Evolutionary conservation across 352 stramenopile species (phyloP).

Genomic region (Phytophthora crassamura): DNA sequence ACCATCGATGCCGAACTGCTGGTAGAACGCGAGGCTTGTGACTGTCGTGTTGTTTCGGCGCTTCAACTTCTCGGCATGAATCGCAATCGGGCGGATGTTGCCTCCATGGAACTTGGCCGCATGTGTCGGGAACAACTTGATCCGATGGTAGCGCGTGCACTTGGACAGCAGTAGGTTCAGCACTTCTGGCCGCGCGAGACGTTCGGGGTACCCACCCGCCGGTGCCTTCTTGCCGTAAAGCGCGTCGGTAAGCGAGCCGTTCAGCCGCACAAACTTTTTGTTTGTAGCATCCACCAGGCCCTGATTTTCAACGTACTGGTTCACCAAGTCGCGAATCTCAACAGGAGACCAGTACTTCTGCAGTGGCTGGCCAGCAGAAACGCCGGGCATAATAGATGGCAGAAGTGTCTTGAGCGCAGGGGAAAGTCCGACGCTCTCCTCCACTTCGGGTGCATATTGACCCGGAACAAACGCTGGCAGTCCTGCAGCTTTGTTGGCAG

Average conservation of each 20-base stretch:
- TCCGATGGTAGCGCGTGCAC: constrained; percentile 70
- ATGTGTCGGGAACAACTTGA: constrained; percentile 76
- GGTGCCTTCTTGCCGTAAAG: constrained; percentile 77
- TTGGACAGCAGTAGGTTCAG: constrained; percentile 61
- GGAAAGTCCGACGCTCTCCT: constrained; percentile 69
- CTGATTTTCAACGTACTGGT: constrained; percentile 65
- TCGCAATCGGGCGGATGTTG: constrained; percentile 62
- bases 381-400: constrained; percentile 28
- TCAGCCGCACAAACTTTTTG: constrained; percentile 74
- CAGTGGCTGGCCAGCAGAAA: constrained; percentile 27
- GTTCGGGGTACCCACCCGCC: constrained; percentile 61
- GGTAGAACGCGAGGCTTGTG: constrained; percentile 74
- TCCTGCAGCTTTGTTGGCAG: constrained; percentile 46
- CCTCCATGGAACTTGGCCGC: constrained; percentile 68
- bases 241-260: constrained; percentile 71
- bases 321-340: constrained; percentile 68
- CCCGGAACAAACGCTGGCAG: constrained; percentile 57
- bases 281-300: constrained; percentile 62
- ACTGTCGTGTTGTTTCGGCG: constrained; percentile 74
- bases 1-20: constrained; percentile 84
- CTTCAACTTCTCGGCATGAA: constrained; percentile 75
- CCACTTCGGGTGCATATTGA: constrained; percentile 67
- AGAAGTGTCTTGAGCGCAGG: constrained; percentile 68
- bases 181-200: constrained; percentile 64
- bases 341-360: constrained; percentile 62